A percentile compares a stretch with the other conserved stretches of the same genome.
These are phyloP conservation scores for Trametes cinnabarina DNA, from an alignment of 768 basidiomycete genomes.

Conservation along the genomic window DNA sequence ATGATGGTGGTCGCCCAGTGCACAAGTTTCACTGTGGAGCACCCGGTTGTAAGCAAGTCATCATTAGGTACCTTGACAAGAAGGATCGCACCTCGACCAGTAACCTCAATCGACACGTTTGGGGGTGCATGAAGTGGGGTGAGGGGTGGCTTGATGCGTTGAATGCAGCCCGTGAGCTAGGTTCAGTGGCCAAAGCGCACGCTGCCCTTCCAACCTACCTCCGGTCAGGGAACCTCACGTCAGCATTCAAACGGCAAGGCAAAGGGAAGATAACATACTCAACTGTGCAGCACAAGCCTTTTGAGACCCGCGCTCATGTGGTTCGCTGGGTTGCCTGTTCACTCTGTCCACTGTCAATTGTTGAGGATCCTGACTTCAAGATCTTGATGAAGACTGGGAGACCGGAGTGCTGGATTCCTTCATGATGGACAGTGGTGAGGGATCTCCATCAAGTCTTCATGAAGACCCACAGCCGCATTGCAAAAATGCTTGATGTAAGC, in stretches of 20 bases:
- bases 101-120: slow-evolving; percentile 29
- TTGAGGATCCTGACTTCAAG: slow-evolving; percentile 34
- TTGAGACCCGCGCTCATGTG: slow-evolving; percentile 28
- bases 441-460: slow-evolving; percentile 34
- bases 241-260: too few relatives aligned
- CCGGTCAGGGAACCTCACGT: too few relatives aligned
- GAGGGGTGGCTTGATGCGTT: slow-evolving; percentile 27
- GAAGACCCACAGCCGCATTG: slow-evolving; percentile 20
- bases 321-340: slow-evolving; percentile 38
- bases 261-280: background rate
- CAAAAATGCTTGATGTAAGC: slow-evolving; percentile 26
- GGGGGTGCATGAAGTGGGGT: slow-evolving; percentile 26
- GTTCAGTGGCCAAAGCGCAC: background rate
- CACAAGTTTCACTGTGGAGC: slow-evolving; percentile 29
- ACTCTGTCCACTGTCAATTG: slow-evolving; percentile 33
- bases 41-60: slow-evolving; percentile 15
- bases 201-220: too few relatives aligned
- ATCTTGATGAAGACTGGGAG: slow-evolving; percentile 35
- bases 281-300: too few relatives aligned
- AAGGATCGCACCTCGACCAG: slow-evolving; percentile 26
- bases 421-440: slow-evolving; percentile 30
- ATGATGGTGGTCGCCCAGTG: slow-evolving; percentile 15
- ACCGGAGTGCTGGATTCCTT: slow-evolving; percentile 36
- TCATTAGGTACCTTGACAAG: slow-evolving; percentile 26
- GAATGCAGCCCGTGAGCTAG: background rate